These are phyloP conservation scores for Protomyces macrosporus DNA, from an alignment of 1,139 yeast species.

Conservation along the genomic window DNA sequence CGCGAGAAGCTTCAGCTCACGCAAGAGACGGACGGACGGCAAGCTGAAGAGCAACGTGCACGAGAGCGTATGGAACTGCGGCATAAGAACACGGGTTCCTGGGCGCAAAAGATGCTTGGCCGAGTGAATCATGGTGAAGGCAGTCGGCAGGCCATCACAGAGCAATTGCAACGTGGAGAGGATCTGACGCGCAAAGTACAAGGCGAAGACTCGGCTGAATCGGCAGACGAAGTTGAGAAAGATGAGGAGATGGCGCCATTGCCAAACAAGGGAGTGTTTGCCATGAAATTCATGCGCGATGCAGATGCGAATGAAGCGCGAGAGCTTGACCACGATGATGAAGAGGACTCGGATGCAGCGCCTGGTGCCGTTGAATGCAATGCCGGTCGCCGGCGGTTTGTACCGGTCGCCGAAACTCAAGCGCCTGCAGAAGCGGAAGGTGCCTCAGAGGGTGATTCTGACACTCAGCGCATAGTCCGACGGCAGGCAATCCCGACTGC, in stretches of 20 bases:
- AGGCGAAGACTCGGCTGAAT: constrained; percentile 50
- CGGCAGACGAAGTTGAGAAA: constrained; percentile 26
- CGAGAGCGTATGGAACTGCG: constrained; percentile 86
- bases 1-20: constrained; percentile 47
- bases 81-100: constrained; percentile 79
- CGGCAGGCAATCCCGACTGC: background rate
- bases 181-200: constrained; percentile 65
- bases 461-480: background rate
- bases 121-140: constrained; percentile 87
- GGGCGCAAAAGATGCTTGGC: constrained; percentile 89
- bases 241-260: constrained; percentile 3
- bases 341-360: background rate
- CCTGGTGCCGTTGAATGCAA: constrained; percentile 43
- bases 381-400: constrained; percentile 75
- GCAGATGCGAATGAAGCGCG: constrained; percentile 21
- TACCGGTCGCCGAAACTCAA: constrained; percentile 52
- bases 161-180: constrained; percentile 86
- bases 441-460: background rate
- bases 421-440: background rate
- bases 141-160: constrained; percentile 84
- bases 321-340: background rate
- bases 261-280: constrained; percentile 24
- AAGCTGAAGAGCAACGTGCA: constrained; percentile 66
- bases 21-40: constrained; percentile 47
- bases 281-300: constrained; percentile 28